phyloP scores from a whole-genome alignment of 2,329 filamentous ascomycete species.

The Amylocarpus encephaloides region DNA sequence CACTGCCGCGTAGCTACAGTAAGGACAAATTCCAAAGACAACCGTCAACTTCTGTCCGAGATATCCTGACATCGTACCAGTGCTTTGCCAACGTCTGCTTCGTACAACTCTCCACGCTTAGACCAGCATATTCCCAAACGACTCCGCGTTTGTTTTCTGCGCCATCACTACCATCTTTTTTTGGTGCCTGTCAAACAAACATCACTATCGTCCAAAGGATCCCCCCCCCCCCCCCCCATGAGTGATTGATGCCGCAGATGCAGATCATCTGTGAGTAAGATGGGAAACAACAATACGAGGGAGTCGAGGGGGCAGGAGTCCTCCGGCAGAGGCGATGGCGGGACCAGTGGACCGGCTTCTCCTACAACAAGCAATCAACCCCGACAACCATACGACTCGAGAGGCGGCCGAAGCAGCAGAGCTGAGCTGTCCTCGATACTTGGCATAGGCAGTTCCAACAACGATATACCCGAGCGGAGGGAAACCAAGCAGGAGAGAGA shows the following conservation, averaged over 20 bases:
- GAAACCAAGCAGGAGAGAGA: slow-evolving; percentile 92
- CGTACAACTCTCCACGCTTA: slow-evolving; percentile 22
- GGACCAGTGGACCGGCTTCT: slow-evolving; percentile 20
- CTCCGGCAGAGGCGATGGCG: slow-evolving; percentile 16
- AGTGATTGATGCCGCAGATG: slow-evolving; percentile 21
- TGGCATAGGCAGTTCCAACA: slow-evolving; percentile 25
- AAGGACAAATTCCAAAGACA: not conserved
- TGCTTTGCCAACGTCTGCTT: too few species aligned
- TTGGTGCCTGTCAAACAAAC: not conserved
- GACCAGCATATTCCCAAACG: slow-evolving; percentile 21
- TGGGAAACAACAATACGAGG: slow-evolving; percentile 29
- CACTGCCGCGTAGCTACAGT: slow-evolving; percentile 7
- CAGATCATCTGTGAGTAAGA: slow-evolving; percentile 25
- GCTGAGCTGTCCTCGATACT: slow-evolving; percentile 30
- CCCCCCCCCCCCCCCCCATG: slow-evolving; percentile 17
- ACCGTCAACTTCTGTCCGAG: not conserved
- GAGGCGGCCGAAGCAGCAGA: slow-evolving; percentile 26
- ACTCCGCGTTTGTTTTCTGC: slow-evolving; percentile 16
- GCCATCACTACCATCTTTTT: slow-evolving; percentile 1
- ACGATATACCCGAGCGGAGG: slow-evolving; percentile 44
- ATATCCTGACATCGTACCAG: not conserved
- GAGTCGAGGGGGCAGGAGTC: slow-evolving; percentile 26
- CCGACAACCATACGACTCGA: slow-evolving; percentile 20
- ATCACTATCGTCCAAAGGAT: not conserved
- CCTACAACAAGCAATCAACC: slow-evolving; percentile 18